Conservation (phyloP, 176 grass and related monocot genomes). For the Eragrostis curvula region DNA sequence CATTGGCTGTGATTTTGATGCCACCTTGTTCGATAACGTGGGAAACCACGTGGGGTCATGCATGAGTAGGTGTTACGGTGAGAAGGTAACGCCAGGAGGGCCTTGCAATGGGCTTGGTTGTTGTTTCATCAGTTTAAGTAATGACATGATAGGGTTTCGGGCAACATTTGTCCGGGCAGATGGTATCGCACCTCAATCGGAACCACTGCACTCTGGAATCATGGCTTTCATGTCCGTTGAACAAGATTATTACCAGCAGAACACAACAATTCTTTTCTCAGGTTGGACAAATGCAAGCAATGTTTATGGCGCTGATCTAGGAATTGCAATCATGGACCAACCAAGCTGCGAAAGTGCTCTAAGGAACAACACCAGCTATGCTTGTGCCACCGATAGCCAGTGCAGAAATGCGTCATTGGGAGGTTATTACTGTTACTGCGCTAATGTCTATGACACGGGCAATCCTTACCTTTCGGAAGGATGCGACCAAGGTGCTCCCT, state of each 20-base stretch:
- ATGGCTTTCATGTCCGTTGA: not conserved
- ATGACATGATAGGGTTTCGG: not conserved
- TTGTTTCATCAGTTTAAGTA: not conserved
- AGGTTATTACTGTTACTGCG: not conserved
- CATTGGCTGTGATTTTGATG: too few species aligned
- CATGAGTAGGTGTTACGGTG: too few species aligned
- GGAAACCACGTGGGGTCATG: too few species aligned
- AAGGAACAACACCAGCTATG: not conserved
- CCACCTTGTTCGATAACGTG: too few species aligned
- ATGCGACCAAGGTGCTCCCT: not conserved
- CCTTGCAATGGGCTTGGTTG: conserved; percentile 3
- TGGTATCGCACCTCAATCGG: not conserved
- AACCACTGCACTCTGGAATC: not conserved
- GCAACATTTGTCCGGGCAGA: not conserved
- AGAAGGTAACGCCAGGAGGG: not conserved
- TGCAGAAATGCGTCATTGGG: not conserved
- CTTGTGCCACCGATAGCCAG: not conserved
- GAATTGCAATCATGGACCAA: conserved; percentile 19
- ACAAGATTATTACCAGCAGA: rapidly evolving
- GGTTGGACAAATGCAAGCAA: not conserved
- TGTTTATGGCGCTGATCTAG: rapidly evolving
- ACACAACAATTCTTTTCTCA: not conserved
- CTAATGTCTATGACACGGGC: too few species aligned
- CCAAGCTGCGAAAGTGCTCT: conserved; percentile 32
- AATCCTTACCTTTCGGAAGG: not conserved